Base-by-base conservation (phyloP, 805 yeast genomes). In the Metschnikowia arizonensis region DNA sequence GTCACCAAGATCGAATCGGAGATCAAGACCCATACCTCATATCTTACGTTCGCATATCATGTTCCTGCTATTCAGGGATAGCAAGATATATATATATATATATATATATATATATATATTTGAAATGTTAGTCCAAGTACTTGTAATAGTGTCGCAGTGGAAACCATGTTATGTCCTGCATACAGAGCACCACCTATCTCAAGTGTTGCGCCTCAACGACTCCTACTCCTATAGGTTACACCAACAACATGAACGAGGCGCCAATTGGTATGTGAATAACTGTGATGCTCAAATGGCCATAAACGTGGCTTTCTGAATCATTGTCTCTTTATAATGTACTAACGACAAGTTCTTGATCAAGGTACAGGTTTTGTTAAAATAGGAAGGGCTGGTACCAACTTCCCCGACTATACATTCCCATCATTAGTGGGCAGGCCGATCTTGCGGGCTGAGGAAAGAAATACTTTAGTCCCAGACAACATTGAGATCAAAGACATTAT, bases 321-420 rank as follows among this genome's bases (percentile, higher is more conserved):
- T 12, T 8, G 12, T 19, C 5, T 28, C 5, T n/a, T 33, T 3
- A 9, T 28, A 25, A n/a, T 28, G 3, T 44, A 51, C 53, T 54
- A 57, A 55, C 53, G 32, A 28, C 43, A 37, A 78, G 99, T 93
- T 57, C 87, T 93, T 57, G 99, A 93, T 72, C 98, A 93, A 73
- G 99, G 99, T 72, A 93, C 99, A 40, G 99, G 99, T 47, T 93
- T 93, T 64, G 97, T 91, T 44, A 91, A 90, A 65, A 88, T 91
- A 56, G 99, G 99, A 48, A 81, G 96, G 60, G 97, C 95, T 30
- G 97, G 98, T 26, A 85, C 89, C 55, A 93, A 93, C 70, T 90
- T 90, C 76, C 99, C 99, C 24, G 98, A 93, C 66, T 82, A 82
- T 70, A 90, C 97, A 12, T 93, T 90, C 68, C 99, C 98, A 11